Evolutionary conservation across 2,329 filamentous ascomycete genomes (phyloP), one percentile per base, ranked within the genome.

Genomic region (Aspergillus jensenii): DNA sequence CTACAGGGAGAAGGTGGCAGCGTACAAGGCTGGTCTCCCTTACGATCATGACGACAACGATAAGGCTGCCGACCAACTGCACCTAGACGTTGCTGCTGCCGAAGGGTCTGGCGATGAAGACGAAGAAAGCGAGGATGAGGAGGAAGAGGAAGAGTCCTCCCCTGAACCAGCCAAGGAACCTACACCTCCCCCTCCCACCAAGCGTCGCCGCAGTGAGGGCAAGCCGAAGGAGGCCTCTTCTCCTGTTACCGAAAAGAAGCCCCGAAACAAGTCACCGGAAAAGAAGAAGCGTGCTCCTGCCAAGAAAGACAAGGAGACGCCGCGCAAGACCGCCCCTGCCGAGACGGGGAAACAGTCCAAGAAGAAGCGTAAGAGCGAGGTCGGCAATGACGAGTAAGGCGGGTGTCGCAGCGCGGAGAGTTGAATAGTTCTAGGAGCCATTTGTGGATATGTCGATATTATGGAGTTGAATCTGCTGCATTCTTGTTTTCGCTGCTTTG

Each of bases 1-100:
- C 44, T 87, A 85, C 74, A 81, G 84, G 64, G 74, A 79, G 55
- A 79, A 83, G 52, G 78, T 84, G 68, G 77, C 77, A 51, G 78
- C 77, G 3, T 88, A 87, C 76, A 82, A 84, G 67, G 81, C 81
- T 52, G 77, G 76, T n/a, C 74, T 73, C 45, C 75, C 75, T 14
- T 71, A 78, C 52, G 73, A 71, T 17, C 70, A 75, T 35, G 79
- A 81, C 48, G 72, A 79, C 0, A 72, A 75, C 44, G 75, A 77
- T 59, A 76, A 77, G 17, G 73, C 73, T 12, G 72, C 71, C 39
- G 70, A 62, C 47, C 76, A 76, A 68, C 76, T 77, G 31, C 76
- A 78, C 52, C 72, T 78, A 59, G 71, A 74, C 41, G 72, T 74
- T 27, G 75, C 72, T 12, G 73, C 70, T 27, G 74, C 69, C 7